A percentile compares a stretch with the other conserved stretches of the same genome.
These are phyloP conservation scores for Porodaedalea pini DNA, from an alignment of 1,284 basidiomycete genomes.

Conservation along the genomic window DNA sequence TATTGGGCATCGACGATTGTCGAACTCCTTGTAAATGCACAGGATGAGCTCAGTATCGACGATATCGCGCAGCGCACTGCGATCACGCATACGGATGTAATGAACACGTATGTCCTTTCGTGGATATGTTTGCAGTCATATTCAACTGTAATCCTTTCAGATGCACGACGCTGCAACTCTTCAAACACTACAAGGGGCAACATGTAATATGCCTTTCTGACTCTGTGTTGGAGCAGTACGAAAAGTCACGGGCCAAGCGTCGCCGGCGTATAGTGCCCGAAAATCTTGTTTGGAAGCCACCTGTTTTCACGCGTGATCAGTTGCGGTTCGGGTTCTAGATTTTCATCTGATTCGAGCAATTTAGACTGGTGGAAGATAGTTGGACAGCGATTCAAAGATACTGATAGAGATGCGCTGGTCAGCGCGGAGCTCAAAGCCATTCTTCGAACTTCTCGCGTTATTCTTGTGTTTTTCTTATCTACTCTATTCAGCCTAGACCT, in stretches of 20 bases:
- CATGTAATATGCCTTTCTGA: constrained; percentile 94
- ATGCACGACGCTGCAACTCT: constrained; percentile 90
- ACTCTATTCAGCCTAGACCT: neutral
- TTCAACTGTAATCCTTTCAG: constrained; percentile 40
- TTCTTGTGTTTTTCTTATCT: neutral
- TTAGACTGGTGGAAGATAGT: too few species aligned
- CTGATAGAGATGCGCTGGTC: too few species aligned
- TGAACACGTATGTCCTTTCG: constrained; percentile 82
- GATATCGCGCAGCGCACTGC: constrained; percentile 96
- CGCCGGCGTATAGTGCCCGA: constrained; percentile 79
- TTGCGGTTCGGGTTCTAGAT: constrained; percentile 81
- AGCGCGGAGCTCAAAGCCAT: neutral
- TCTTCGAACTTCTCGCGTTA: constrained; percentile 4
- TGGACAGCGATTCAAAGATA: too few species aligned
- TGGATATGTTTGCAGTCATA: constrained; percentile 10
- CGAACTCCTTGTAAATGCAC: constrained; percentile 76
- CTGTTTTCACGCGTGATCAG: constrained; percentile 87
- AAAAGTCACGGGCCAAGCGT: constrained; percentile 79
- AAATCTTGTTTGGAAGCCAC: constrained; percentile 89
- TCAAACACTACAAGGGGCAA: constrained; percentile 95
- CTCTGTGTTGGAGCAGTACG: constrained; percentile 86
- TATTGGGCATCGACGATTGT: constrained; percentile 99
- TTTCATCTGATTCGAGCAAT: neutral
- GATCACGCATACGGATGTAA: constrained; percentile 96
- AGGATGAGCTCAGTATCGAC: constrained; percentile 86